phyloP scores from a whole-genome alignment of 106 monocot species.

The Phalaenopsis aphrodite region DNA sequence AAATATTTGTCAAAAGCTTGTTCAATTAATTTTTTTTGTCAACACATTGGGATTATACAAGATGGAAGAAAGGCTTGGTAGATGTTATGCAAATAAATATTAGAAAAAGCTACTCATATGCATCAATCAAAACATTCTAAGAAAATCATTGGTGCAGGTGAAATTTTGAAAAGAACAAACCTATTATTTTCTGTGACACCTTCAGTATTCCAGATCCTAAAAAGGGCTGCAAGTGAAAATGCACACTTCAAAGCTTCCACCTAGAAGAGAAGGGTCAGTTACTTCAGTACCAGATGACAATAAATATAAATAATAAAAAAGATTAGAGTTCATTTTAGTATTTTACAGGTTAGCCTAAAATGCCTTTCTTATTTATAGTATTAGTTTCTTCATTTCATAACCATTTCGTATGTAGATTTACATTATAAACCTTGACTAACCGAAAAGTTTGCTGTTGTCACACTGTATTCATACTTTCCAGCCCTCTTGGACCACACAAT shows the following conservation, averaged over 20 bases:
- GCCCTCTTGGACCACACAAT: conserved; percentile 97
- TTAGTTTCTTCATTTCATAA: neutral
- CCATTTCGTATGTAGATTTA: neutral
- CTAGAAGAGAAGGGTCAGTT: conserved; percentile 19
- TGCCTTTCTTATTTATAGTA: neutral
- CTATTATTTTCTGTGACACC: conserved; percentile 81
- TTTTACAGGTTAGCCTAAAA: neutral
- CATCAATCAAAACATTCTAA: neutral
- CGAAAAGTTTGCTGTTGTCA: conserved; percentile 88
- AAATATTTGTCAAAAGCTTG: too few species aligned
- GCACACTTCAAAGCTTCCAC: conserved; percentile 93
- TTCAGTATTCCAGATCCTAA: conserved; percentile 73
- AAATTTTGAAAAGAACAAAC: conserved; percentile 19
- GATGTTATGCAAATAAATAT: neutral
- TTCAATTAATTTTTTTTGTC: too few species aligned
- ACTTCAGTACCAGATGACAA: neutral
- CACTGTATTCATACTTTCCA: conserved; percentile 96
- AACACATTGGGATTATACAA: too few species aligned
- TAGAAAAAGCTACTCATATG: neutral
- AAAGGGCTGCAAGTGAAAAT: conserved; percentile 72
- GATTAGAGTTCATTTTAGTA: neutral
- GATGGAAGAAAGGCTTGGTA: too few species aligned
- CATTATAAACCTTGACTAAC: conserved; percentile 14
- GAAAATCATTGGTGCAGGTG: neutral
- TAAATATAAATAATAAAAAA: neutral